These are phyloP conservation scores for Leucocoprinus gongylophorus DNA, from an alignment of 1,284 basidiomycete species.

Conservation along the genomic window DNA sequence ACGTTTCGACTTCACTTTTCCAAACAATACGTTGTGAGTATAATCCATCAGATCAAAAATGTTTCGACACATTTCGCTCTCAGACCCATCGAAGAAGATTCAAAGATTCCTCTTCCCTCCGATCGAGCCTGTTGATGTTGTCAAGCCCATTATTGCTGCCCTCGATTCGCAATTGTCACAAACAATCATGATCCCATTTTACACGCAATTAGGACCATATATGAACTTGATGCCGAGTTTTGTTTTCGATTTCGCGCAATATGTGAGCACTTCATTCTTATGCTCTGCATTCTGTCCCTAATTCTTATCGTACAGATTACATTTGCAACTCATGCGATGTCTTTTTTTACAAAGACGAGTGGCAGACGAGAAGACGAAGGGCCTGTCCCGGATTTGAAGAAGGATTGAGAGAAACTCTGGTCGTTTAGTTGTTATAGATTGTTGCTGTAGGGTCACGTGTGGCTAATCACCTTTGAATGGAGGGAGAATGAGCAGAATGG, in stretches of 20 bases:
- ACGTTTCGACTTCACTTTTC: conserved; percentile 73
- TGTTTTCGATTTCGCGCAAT: conserved; percentile 61
- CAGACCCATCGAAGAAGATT: conserved; percentile 26
- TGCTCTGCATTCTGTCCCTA: conserved; percentile 1
- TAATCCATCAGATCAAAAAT: too few relatives aligned
- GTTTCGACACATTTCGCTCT: too few relatives aligned
- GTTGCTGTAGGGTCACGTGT: too few relatives aligned
- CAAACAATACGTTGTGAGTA: conserved; percentile 46
- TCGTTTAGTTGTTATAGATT: not conserved
- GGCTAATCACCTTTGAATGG: too few relatives aligned
- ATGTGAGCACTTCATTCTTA: conserved; percentile 39
- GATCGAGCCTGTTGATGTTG: conserved; percentile 64
- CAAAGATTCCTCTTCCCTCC: conserved; percentile 73
- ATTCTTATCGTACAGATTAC: conserved; percentile 21
- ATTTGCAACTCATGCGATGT: conserved; percentile 35
- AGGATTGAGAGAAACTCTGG: conserved; percentile 15
- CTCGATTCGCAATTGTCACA: conserved; percentile 73
- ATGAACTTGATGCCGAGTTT: conserved; percentile 62
- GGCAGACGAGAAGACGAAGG: conserved; percentile 34
- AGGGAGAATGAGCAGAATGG: too few relatives aligned
- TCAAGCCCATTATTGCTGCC: conserved; percentile 72
- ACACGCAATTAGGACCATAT: conserved; percentile 51
- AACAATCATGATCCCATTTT: conserved; percentile 69
- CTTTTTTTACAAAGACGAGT: conserved; percentile 40
- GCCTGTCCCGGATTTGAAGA: conserved; percentile 16